Base-by-base conservation (phyloP, 1,139 yeast genomes). In the Scheffersomyces segobiensis region DNA sequence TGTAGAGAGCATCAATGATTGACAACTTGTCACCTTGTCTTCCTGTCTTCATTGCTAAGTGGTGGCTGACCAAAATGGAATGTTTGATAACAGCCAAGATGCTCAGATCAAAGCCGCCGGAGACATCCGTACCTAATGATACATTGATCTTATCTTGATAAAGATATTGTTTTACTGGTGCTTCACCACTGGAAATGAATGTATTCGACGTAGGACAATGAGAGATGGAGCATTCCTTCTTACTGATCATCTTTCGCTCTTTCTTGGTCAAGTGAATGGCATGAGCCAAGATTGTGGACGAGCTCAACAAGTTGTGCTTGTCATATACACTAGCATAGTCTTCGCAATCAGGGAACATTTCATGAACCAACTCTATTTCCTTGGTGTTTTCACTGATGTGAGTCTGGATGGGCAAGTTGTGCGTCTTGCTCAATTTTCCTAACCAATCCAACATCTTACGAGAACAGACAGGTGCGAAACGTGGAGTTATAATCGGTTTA, bases 121-220 rank as follows among this genome's bases (percentile, higher is more conserved):
- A 89, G 24, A 93, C 85, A 70, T 95, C 99, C 0, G 97, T 89
- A 1, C 99, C 99, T 55, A 95, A 80, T 8, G 96, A 85, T 20
- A 93, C 95, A 60, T 91, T 89, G 63, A 93, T 82, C 12, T 84
- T 85, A 56, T 83, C 81, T 55, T 88, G 80, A 59, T 93, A 77
- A 55, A 91, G 76, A 79, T 88, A 85, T 64, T 90, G 81, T 57
- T 69, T 72, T 7, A 95, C 85, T 20, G 95, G 91, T 5, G 97
- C 96, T 71, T 92, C 96, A 14, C 99, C 99, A 22, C 97, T 89
- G 0, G 97, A 87, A 59, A 95, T 83, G 32, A 96, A 87, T 0
- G 97, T 87, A 70, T 95, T 95, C 48, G 97, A 90, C 17, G 93
- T 86, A 5, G 99, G 99, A 72, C 99, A 95, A 74, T 95, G 99